Evolutionary conservation across 805 yeast species (phyloP).

Genomic region (Starmera amethionina): DNA sequence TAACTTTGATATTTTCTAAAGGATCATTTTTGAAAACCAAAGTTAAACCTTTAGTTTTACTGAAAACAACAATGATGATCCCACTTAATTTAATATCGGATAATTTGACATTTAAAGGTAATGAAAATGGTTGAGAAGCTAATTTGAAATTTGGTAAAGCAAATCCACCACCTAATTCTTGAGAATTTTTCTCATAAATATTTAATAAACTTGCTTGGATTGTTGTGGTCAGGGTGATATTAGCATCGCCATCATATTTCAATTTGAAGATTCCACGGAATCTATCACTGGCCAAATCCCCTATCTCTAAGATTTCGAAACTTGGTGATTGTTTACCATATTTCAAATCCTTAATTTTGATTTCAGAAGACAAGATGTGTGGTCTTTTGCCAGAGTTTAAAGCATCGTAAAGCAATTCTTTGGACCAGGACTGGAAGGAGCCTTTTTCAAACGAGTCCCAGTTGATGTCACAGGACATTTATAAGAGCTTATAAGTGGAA

Average conservation of each 20-base stretch:
- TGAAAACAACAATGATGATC: conserved; percentile 76
- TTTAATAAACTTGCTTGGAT: conserved; percentile 80
- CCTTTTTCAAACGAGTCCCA: conserved; percentile 70
- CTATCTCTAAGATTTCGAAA: conserved; percentile 73
- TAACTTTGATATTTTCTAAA: conserved; percentile 68
- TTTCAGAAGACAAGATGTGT: conserved; percentile 57
- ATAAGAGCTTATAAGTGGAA: too few species aligned
- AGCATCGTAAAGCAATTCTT: conserved; percentile 58
- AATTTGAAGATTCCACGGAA: conserved; percentile 78
- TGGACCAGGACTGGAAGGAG: conserved; percentile 50
- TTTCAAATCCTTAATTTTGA: conserved; percentile 55
- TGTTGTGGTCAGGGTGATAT: conserved; percentile 62
- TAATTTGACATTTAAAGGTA: conserved; percentile 69
- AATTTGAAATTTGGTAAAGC: conserved; percentile 58
- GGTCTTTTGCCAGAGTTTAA: conserved; percentile 68
- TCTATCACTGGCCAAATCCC: conserved; percentile 66
- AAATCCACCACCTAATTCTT: conserved; percentile 32
- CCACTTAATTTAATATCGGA: conserved; percentile 67
- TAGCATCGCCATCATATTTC: conserved; percentile 67
- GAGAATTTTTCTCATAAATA: conserved; percentile 35
- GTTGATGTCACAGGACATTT: conserved; percentile 70
- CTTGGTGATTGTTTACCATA: conserved; percentile 70
- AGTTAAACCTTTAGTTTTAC: conserved; percentile 74
- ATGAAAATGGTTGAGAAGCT: conserved; percentile 58
- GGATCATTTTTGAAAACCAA: conserved; percentile 87